A percentile compares a stretch with the other conserved stretches of the same genome.
These are phyloP conservation scores for Leccinum solheimii DNA, from an alignment of 1,284 basidiomycete species.

Conservation along the genomic window DNA sequence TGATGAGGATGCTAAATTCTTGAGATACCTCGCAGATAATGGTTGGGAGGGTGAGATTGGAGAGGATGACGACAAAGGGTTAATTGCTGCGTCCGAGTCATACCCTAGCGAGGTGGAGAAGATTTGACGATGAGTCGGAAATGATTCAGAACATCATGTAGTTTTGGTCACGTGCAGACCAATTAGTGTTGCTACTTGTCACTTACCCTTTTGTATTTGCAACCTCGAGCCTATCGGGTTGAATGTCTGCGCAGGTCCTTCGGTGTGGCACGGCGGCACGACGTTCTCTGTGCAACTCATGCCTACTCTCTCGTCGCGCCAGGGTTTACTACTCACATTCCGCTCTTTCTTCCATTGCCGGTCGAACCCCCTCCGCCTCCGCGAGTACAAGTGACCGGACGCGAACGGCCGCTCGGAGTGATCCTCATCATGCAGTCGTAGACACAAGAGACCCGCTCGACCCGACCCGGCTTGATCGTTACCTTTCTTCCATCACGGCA, in stretches of 20 bases:
- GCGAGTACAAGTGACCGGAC: constrained; percentile 2
- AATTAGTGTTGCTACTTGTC: not conserved
- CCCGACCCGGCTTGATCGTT: constrained; percentile 50
- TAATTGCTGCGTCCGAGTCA: constrained; percentile 25
- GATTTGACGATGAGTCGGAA: not conserved
- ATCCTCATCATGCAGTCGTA: constrained; percentile 1
- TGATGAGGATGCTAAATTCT: constrained; percentile 64
- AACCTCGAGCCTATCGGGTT: not conserved
- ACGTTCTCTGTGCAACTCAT: constrained; percentile 25
- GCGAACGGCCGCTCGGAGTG: constrained; percentile 4
- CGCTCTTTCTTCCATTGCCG: constrained; percentile 18
- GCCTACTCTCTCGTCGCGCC: constrained; percentile 17
- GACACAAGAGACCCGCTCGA: constrained; percentile 33
- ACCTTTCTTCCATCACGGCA: constrained; percentile 52
- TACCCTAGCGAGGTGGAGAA: constrained; percentile 14
- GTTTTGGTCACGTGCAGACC: constrained; percentile 24
- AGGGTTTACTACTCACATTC: constrained; percentile 34
- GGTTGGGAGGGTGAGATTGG: constrained; percentile 70
- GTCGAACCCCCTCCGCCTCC: constrained; percentile 6
- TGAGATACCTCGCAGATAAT: constrained; percentile 58
- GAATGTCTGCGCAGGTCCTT: constrained; percentile 37
- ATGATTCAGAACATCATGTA: not conserved
- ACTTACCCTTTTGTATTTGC: not conserved
- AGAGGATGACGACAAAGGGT: constrained; percentile 48
- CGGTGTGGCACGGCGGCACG: constrained; percentile 25